Conservation (phyloP, 208 protist species). For the Eutreptiella sp. region DNA sequence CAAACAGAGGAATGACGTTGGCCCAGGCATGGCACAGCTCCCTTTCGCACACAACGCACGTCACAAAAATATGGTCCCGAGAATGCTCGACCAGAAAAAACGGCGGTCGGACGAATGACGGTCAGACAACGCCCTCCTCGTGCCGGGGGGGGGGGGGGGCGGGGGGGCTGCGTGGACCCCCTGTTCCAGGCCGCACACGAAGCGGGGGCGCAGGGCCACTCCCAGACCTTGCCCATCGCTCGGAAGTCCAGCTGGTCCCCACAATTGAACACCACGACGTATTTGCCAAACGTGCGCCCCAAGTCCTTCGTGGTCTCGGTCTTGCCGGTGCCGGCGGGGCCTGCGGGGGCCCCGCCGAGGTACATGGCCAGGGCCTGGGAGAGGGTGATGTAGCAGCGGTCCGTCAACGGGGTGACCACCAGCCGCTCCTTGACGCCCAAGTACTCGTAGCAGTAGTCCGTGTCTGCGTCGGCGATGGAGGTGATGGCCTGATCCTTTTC, state of each 20-base stretch:
- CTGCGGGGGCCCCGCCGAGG: slow-evolving; percentile 90
- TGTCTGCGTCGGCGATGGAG: slow-evolving; percentile 83
- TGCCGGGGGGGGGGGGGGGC: no score
- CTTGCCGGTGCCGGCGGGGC: slow-evolving; percentile 93
- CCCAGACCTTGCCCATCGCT: slow-evolving; percentile 85
- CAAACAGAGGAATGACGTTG: no score
- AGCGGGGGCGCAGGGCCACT: no score
- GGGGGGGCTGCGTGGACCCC: no score
- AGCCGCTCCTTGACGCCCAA: slow-evolving; percentile 87
- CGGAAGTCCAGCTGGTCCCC: slow-evolving; percentile 85
- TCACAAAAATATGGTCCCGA: no score
- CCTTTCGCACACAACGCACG: no score
- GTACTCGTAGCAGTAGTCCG: slow-evolving; percentile 91
- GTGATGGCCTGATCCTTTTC: slow-evolving; percentile 80
- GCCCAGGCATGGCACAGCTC: no score
- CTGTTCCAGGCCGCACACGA: no score
- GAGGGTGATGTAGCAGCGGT: slow-evolving; percentile 92
- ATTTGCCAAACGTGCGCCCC: slow-evolving; percentile 85
- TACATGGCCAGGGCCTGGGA: slow-evolving; percentile 91
- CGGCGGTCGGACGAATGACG: no score
- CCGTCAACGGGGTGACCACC: slow-evolving; percentile 84
- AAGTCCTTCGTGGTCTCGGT: slow-evolving; percentile 93
- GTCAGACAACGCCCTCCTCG: no score
- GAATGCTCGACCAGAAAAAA: no score
- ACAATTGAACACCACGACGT: slow-evolving; percentile 89